Conservation (phyloP, 805 yeast genomes). For the Nakazawaea wyomingensis region DNA sequence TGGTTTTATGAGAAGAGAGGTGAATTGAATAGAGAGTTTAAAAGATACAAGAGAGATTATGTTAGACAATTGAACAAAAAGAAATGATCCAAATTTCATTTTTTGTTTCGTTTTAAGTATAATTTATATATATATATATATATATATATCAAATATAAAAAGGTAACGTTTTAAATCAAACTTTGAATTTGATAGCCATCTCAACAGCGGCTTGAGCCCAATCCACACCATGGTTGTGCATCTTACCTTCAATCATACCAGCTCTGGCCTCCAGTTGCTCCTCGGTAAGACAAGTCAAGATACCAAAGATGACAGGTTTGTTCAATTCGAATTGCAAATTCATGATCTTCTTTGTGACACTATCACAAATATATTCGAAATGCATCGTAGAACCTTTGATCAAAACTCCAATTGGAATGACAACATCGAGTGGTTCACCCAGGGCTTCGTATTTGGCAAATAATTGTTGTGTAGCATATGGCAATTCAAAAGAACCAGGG, state of each 20-base stretch:
- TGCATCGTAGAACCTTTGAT: slow-evolving; percentile 98
- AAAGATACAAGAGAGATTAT: slow-evolving; percentile 71
- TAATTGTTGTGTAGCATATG: slow-evolving; percentile 65
- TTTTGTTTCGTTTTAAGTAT: no score
- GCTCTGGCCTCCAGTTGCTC: slow-evolving; percentile 93
- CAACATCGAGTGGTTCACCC: slow-evolving; percentile 64
- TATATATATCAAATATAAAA: no score
- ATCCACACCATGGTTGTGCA: slow-evolving; percentile 96
- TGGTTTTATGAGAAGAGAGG: slow-evolving; percentile 85
- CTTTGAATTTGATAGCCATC: slow-evolving; percentile 56
- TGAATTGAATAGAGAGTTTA: slow-evolving; percentile 69
- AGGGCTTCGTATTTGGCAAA: slow-evolving; percentile 36
- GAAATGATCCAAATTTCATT: slow-evolving; percentile 5
- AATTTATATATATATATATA: not conserved
- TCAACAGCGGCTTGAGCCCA: slow-evolving; percentile 99
- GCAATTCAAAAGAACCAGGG: slow-evolving; percentile 94
- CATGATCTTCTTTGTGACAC: slow-evolving; percentile 85
- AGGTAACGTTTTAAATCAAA: not conserved
- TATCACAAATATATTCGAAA: slow-evolving; percentile 93
- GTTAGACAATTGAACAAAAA: slow-evolving; percentile 51
- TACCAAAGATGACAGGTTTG: slow-evolving; percentile 88
- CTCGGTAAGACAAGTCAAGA: slow-evolving; percentile 88
- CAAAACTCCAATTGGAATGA: slow-evolving; percentile 89
- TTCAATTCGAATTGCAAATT: slow-evolving; percentile 60
- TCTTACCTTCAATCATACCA: slow-evolving; percentile 65